A percentile compares a stretch with the other conserved stretches of the same genome.
Evolutionary conservation across 2,329 filamentous ascomycete species (phyloP).

Genomic region (Xylariaceae sp.): DNA sequence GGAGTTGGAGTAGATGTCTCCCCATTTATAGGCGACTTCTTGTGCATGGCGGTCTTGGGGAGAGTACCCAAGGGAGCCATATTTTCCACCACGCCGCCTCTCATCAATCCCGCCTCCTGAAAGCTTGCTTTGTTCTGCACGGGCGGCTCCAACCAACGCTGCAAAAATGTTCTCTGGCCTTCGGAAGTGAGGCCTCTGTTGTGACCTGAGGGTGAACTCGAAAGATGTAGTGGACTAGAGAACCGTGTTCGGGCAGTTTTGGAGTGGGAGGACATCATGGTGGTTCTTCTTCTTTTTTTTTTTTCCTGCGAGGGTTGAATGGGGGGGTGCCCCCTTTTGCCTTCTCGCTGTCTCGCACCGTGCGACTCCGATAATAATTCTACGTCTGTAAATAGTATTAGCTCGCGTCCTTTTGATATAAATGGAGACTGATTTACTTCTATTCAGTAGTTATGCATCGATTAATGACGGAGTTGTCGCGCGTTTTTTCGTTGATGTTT

Average conservation of each 20-base stretch:
- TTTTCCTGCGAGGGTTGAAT: not conserved
- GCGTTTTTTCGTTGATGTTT: conserved; percentile 14
- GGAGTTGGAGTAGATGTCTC: conserved; percentile 34
- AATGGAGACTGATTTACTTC: conserved; percentile 10
- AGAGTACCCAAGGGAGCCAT: conserved; percentile 81
- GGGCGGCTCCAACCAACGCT: conserved; percentile 61
- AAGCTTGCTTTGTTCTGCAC: conserved; percentile 70
- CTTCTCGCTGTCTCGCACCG: not conserved
- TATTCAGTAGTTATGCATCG: conserved; percentile 11
- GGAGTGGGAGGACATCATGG: conserved; percentile 32
- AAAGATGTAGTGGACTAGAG: conserved; percentile 52
- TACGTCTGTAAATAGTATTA: not conserved
- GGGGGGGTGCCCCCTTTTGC: not conserved
- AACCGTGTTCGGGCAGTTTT: conserved; percentile 53
- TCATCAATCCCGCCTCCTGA: conserved; percentile 74
- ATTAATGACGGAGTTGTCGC: not conserved
- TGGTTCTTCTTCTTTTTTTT: conserved; percentile 4
- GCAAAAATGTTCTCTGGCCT: conserved; percentile 53
- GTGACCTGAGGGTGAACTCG: conserved; percentile 40
- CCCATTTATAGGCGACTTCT: conserved; percentile 45
- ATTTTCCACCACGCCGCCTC: conserved; percentile 76
- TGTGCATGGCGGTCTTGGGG: conserved; percentile 65
- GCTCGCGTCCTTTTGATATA: not conserved
- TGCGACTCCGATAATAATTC: not conserved
- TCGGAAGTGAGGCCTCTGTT: conserved; percentile 35